These are phyloP conservation scores for Penicillium sp. DNA, from an alignment of 2,329 filamentous ascomycete genomes.

Conservation along the genomic window DNA sequence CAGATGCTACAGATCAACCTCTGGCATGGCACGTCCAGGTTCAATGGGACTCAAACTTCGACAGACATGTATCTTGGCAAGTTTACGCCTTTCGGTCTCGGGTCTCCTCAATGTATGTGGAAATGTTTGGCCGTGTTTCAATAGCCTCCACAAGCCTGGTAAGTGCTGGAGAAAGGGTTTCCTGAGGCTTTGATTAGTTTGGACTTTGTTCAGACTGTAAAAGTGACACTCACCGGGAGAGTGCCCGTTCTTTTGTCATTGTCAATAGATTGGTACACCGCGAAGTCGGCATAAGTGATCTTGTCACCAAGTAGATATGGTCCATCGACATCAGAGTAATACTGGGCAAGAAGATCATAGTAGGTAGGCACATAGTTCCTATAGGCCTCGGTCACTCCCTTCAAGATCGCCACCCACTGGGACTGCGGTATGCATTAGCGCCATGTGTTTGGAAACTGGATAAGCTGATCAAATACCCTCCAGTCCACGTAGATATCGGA, in stretches of 20 bases:
- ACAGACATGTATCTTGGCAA: not conserved
- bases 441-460: not conserved
- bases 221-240: slow-evolving; percentile 28
- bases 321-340: slow-evolving; percentile 32
- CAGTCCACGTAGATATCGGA: slow-evolving; percentile 44
- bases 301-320: slow-evolving; percentile 42
- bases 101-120: slow-evolving; percentile 7
- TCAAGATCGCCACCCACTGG: slow-evolving; percentile 32
- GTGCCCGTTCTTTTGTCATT: slow-evolving; percentile 38
- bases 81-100: not conserved
- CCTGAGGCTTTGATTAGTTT: slow-evolving; percentile 2
- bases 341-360: slow-evolving; percentile 31
- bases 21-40: too few species aligned
- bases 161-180: slow-evolving; percentile 12
- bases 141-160: slow-evolving; percentile 14
- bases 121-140: slow-evolving; percentile 15
- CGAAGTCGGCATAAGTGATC: slow-evolving; percentile 44
- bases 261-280: slow-evolving; percentile 42
- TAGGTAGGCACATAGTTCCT: slow-evolving; percentile 34
- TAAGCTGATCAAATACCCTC: slow-evolving; percentile 34
- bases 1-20: too few species aligned
- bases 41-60: too few species aligned
- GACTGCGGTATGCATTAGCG: slow-evolving; percentile 8
- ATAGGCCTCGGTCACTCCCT: slow-evolving; percentile 30
- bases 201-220: not conserved